Evolutionary conservation across 2,329 filamentous ascomycete genomes (phyloP).

Genomic region (Xylaria arbuscula): DNA sequence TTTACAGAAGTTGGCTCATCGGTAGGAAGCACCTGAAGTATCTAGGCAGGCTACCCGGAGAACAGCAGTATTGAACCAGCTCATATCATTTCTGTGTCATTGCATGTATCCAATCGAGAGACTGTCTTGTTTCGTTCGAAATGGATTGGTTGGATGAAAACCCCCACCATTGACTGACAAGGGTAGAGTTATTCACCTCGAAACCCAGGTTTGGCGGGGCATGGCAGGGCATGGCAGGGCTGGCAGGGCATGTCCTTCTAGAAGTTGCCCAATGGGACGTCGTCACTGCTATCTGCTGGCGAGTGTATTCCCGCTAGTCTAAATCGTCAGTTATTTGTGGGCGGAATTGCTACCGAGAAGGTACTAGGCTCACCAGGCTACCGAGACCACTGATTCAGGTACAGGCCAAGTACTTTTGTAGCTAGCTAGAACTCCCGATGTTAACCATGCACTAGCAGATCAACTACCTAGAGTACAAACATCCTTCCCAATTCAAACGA

Average conservation of each 20-base stretch:
- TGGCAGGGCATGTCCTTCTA: background rate
- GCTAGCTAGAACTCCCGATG: background rate
- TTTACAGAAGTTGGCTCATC: background rate
- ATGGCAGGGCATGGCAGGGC: slow-evolving; percentile 9
- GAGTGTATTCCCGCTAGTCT: background rate
- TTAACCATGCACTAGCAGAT: background rate
- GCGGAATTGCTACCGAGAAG: background rate
- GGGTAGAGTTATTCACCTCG: background rate
- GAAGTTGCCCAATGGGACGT: slow-evolving; percentile 3
- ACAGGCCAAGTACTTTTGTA: background rate
- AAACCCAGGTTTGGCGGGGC: slow-evolving; percentile 10
- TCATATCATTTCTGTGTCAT: slow-evolving; percentile 14
- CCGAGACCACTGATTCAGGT: background rate
- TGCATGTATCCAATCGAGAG: slow-evolving; percentile 8
- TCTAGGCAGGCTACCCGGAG: background rate
- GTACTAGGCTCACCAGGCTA: background rate
- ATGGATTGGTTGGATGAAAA: slow-evolving; percentile 2
- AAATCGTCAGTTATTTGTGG: background rate
- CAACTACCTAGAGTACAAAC: background rate
- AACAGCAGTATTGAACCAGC: background rate
- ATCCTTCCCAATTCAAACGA: slow-evolving; percentile 5
- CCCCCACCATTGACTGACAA: slow-evolving; percentile 20
- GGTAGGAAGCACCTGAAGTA: background rate
- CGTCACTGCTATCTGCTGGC: slow-evolving; percentile 11
- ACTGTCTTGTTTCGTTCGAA: slow-evolving; percentile 17